Percentiles rank a stretch among this genome's conserved stretches.
These are phyloP conservation scores for Primulina tabacum DNA, from an alignment of 257 asterid species.

Conservation along the genomic window DNA sequence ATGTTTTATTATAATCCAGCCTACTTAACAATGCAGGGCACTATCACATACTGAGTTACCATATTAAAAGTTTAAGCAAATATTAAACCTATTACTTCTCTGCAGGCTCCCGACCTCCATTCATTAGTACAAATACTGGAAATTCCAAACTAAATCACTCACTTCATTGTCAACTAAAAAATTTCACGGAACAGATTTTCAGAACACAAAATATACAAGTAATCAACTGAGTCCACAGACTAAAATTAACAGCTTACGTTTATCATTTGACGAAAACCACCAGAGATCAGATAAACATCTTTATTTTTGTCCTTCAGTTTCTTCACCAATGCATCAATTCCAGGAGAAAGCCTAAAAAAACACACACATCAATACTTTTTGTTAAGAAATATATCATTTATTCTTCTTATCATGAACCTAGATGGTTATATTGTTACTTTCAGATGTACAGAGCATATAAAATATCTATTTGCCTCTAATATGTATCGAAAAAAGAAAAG, in stretches of 20 bases:
- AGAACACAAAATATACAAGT: neutral
- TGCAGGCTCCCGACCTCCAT: no score
- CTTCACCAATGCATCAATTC: constrained; percentile 73
- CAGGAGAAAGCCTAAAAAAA: constrained; percentile 75
- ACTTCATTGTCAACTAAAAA: no score
- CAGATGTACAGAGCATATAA: neutral
- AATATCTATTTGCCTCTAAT: neutral
- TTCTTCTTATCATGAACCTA: neutral
- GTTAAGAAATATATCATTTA: neutral
- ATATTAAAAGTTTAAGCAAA: no score
- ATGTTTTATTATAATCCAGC: no score
- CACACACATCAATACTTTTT: constrained; percentile 4
- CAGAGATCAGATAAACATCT: constrained; percentile 76
- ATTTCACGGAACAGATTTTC: no score
- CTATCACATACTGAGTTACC: no score
- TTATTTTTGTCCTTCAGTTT: constrained; percentile 56
- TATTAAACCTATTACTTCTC: no score
- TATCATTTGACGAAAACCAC: constrained; percentile 98
- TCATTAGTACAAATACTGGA: no score
- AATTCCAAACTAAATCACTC: no score
- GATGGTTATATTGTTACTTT: neutral
- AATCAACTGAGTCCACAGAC: constrained; percentile 12
- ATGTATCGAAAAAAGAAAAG: neutral
- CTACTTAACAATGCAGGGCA: no score
- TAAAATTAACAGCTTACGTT: constrained; percentile 46